Conservation (phyloP, 768 basidiomycete species). For the Brasilioporus rufonigricans region DNA sequence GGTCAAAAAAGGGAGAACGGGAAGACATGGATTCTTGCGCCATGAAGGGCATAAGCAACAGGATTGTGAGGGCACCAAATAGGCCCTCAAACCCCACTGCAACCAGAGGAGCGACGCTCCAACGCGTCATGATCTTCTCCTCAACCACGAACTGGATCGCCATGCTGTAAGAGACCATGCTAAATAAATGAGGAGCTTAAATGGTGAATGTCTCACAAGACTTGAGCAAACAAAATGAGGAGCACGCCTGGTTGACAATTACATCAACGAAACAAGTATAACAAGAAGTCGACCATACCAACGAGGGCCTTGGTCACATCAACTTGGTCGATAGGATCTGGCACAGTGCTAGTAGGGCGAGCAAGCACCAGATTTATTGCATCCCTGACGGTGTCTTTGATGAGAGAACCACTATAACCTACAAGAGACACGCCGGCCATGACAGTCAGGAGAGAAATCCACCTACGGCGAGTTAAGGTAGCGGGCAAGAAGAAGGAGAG, state of each 20-base stretch:
- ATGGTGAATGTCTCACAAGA: constrained; percentile 64
- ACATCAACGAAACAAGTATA: constrained; percentile 14
- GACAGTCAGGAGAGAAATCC: constrained; percentile 87
- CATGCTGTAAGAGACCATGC: constrained; percentile 49
- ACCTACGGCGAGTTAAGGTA: constrained; percentile 45
- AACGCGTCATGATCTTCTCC: constrained; percentile 91
- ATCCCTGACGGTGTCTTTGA: constrained; percentile 69
- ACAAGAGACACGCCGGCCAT: constrained; percentile 82
- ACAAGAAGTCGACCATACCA: constrained; percentile 41
- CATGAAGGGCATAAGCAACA: constrained; percentile 78
- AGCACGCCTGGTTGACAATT: constrained; percentile 61
- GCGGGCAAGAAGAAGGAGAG: constrained; percentile 2
- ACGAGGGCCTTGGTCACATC: constrained; percentile 72
- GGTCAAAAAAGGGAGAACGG: constrained; percentile 76
- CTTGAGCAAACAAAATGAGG: constrained; percentile 90
- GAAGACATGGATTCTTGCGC: constrained; percentile 65
- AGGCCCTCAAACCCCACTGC: constrained; percentile 95
- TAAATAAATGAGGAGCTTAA: not conserved
- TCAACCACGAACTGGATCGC: constrained; percentile 94
- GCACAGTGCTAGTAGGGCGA: constrained; percentile 30
- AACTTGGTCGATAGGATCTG: constrained; percentile 51
- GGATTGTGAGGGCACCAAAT: constrained; percentile 80
- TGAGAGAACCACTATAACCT: constrained; percentile 85
- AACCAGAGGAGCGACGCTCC: constrained; percentile 83
- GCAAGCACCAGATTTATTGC: constrained; percentile 23